phyloP scores from a whole-genome alignment of 2,329 filamentous ascomycete genomes.

The Dendryphion nanum region DNA sequence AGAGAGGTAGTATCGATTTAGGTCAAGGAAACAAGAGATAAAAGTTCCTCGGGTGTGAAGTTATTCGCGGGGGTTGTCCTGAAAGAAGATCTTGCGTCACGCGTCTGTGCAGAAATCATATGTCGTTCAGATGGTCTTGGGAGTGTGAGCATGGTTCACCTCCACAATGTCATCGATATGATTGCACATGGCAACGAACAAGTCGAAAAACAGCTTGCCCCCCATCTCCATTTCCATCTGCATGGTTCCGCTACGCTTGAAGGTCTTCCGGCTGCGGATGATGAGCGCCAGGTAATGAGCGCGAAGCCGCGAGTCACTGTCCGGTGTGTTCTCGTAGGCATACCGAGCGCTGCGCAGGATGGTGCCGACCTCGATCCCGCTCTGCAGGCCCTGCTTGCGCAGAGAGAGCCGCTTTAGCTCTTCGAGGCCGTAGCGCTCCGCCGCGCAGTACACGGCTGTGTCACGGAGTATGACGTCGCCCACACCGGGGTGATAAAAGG shows the following conservation, averaged over 20 bases:
- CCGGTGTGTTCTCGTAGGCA: slow-evolving; percentile 92
- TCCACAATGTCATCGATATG: slow-evolving; percentile 95
- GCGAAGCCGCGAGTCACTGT: slow-evolving; percentile 87
- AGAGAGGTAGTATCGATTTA: no score
- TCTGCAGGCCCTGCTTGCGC: slow-evolving; percentile 91
- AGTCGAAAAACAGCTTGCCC: slow-evolving; percentile 93
- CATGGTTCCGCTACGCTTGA: slow-evolving; percentile 98
- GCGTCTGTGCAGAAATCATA: no score
- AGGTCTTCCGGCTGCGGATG: slow-evolving; percentile 94
- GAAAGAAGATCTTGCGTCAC: no score
- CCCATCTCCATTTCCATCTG: slow-evolving; percentile 97
- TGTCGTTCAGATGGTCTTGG: slow-evolving; percentile 56
- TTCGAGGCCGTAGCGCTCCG: slow-evolving; percentile 85
- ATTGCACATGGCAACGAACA: slow-evolving; percentile 98
- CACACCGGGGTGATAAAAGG: slow-evolving; percentile 72
- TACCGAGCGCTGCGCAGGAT: slow-evolving; percentile 92
- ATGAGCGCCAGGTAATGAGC: slow-evolving; percentile 97
- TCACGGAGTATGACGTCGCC: slow-evolving; percentile 81
- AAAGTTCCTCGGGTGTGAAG: no score
- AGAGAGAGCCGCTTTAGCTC: slow-evolving; percentile 89
- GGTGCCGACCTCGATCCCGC: slow-evolving; percentile 85
- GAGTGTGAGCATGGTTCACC: slow-evolving; percentile 57
- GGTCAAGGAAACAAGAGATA: no score
- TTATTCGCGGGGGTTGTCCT: no score
- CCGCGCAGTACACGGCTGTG: slow-evolving; percentile 91